These are phyloP conservation scores for Talaromyces sp. DNA, from an alignment of 2,329 filamentous ascomycete genomes.

Conservation along the genomic window DNA sequence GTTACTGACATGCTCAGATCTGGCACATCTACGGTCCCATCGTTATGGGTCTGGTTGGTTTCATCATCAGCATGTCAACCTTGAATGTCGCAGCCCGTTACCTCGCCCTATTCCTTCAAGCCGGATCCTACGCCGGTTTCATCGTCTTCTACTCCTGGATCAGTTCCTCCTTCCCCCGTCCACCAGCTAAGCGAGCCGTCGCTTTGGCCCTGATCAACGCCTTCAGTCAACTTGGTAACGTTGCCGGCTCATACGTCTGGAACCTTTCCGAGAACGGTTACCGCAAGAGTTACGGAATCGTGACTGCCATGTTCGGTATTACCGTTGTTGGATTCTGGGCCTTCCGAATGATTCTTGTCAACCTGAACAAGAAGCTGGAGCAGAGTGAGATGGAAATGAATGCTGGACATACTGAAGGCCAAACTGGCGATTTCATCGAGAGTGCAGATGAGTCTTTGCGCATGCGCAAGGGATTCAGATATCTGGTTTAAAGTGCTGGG, in stretches of 20 bases:
- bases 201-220: slow-evolving; percentile 77
- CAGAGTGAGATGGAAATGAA: slow-evolving; percentile 16
- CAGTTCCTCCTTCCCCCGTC: slow-evolving; percentile 61
- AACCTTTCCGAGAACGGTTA: slow-evolving; percentile 61
- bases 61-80: slow-evolving; percentile 64
- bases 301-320: slow-evolving; percentile 65
- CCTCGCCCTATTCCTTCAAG: slow-evolving; percentile 62
- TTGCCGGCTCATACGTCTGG: slow-evolving; percentile 67
- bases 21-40: slow-evolving; percentile 62
- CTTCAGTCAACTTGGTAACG: slow-evolving; percentile 60
- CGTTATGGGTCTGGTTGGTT: slow-evolving; percentile 57
- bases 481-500: slow-evolving; percentile 23
- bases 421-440: slow-evolving; percentile 14
- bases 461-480: slow-evolving; percentile 33
- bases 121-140: slow-evolving; percentile 58
- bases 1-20: slow-evolving; percentile 44
- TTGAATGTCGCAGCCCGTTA: slow-evolving; percentile 61
- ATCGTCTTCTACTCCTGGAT: slow-evolving; percentile 36
- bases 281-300: slow-evolving; percentile 67
- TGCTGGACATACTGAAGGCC: slow-evolving; percentile 8
- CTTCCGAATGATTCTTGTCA: slow-evolving; percentile 52
- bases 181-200: slow-evolving; percentile 72
- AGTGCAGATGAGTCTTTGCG: slow-evolving; percentile 26
- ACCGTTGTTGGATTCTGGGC: slow-evolving; percentile 52
- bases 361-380: slow-evolving; percentile 30